Base-by-base conservation (phyloP, 768 basidiomycete species). In the Tephrocybe sp. region DNA sequence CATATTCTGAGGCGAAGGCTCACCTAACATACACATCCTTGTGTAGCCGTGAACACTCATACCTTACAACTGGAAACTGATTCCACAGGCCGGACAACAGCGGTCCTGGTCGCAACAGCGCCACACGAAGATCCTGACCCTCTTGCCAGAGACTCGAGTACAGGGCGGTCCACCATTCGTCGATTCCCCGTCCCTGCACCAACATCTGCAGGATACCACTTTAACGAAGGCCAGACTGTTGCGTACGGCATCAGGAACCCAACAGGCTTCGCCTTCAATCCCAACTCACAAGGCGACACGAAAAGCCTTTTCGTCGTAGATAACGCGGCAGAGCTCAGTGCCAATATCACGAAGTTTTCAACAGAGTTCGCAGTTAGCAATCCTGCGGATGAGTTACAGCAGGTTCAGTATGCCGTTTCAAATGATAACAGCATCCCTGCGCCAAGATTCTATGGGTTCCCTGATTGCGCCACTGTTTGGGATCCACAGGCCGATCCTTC, bases 171-270 rank as follows among this genome's bases (percentile, higher is more conserved):
- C 15, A 71, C 73, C 53, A 64, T 74, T 21, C 67, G 69, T 10
- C 49, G 62, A 1, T 69, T 66, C 51, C 27, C 48, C 6, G 58
- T 68, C 5, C 47, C 43, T 9, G 19, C 50, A 1, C 59, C 66
- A 11, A 42, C 54, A 3, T 30, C 43, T 5, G 8, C 43, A 9
- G 37, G 37, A 9, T 44, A 44, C 8, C 27, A 54, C 9, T 68
- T 64, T 61, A 24, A 61, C 4, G 45, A 61, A 3, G 74, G 72
- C 0, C 50, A 65, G 33, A 57, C 73, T 19, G 30, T 74, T 21
- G 72, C 71, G 1, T 73, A 64, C 33, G 73, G 73, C 7, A 70
- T 74, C 38, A 67, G 73, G 8, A 75, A 75, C 54, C 71, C 73
- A 4, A 69, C 68, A 1, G 72, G 69, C 1, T 69, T 74, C 47